Conservation (phyloP, 345 rosid genomes). For the Corchorus olitorius region DNA sequence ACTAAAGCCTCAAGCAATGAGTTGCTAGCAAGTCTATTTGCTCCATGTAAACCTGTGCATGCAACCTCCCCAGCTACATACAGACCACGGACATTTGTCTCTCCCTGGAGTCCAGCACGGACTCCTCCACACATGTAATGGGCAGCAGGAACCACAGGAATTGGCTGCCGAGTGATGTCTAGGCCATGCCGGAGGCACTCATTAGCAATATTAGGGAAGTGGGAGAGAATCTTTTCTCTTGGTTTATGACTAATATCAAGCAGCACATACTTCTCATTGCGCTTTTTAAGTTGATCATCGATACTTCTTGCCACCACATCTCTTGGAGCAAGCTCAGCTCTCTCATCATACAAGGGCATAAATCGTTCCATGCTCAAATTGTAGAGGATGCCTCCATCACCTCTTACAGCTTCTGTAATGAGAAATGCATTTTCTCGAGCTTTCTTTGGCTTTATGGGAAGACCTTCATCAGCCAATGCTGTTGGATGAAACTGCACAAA, state of each 20-base stretch:
- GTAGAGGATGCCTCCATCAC: slow-evolving; percentile 94
- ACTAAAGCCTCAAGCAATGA: slow-evolving; percentile 96
- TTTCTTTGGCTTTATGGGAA: slow-evolving; percentile 63
- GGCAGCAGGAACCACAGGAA: slow-evolving; percentile 94
- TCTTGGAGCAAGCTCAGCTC: slow-evolving; percentile 96
- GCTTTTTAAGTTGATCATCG: slow-evolving; percentile 87
- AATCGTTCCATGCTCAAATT: slow-evolving; percentile 81
- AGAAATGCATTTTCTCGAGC: slow-evolving; percentile 89
- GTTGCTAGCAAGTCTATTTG: slow-evolving; percentile 95
- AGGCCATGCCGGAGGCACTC: slow-evolving; percentile 81
- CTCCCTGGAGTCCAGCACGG: slow-evolving; percentile 87
- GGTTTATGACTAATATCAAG: slow-evolving; percentile 91
- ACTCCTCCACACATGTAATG: slow-evolving; percentile 99
- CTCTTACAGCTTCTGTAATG: slow-evolving; percentile 82
- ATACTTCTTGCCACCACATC: slow-evolving; percentile 97
- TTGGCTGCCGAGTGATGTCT: slow-evolving; percentile 76
- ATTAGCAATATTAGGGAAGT: slow-evolving; percentile 91
- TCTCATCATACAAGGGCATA: slow-evolving; percentile 85
- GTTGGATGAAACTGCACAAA: slow-evolving; percentile 99
- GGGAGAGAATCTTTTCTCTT: slow-evolving; percentile 78
- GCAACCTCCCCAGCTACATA: slow-evolving; percentile 99
- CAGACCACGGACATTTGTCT: slow-evolving; percentile 83
- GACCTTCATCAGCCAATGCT: slow-evolving; percentile 96
- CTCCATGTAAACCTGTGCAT: slow-evolving; percentile 96
- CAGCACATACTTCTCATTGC: slow-evolving; percentile 74